phyloP scores from a whole-genome alignment of 306 rosid species.

The Casuarina glauca region DNA sequence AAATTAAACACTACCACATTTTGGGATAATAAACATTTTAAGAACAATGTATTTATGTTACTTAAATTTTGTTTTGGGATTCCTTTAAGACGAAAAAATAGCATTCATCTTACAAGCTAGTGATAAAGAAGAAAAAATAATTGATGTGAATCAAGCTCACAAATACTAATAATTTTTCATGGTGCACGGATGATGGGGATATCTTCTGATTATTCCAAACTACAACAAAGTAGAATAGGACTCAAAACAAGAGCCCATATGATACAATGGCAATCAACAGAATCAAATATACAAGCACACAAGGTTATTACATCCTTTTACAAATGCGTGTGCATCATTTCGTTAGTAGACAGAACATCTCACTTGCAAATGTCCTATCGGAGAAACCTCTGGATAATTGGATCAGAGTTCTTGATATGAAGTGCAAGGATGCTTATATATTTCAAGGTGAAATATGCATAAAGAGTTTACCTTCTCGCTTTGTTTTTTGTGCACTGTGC shows the following conservation, averaged over 20 bases:
- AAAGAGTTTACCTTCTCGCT: conserved; percentile 19
- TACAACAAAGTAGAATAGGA: too few species aligned
- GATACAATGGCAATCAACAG: conserved; percentile 1
- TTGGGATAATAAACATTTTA: too few species aligned
- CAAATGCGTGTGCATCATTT: conserved; percentile 21
- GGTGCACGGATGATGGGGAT: too few species aligned
- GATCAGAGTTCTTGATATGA: background rate
- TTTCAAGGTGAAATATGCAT: background rate
- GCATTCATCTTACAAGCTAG: too few species aligned
- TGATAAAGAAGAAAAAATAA: too few species aligned
- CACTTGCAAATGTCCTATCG: conserved; percentile 1
- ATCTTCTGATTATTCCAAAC: too few species aligned
- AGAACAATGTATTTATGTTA: too few species aligned
- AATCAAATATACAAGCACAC: background rate
- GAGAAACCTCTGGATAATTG: background rate
- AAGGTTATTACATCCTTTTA: conserved; percentile 17
- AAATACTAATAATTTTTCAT: too few species aligned
- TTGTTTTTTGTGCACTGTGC: background rate
- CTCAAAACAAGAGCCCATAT: background rate
- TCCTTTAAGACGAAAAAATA: too few species aligned
- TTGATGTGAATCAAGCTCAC: too few species aligned
- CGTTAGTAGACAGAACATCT: background rate
- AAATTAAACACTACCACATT: too few species aligned
- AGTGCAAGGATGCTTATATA: conserved; percentile 3
- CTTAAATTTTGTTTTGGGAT: too few species aligned